Evolutionary conservation across 805 yeast genomes (phyloP).

Genomic region (Sugiyamaella qingdaonensis): DNA sequence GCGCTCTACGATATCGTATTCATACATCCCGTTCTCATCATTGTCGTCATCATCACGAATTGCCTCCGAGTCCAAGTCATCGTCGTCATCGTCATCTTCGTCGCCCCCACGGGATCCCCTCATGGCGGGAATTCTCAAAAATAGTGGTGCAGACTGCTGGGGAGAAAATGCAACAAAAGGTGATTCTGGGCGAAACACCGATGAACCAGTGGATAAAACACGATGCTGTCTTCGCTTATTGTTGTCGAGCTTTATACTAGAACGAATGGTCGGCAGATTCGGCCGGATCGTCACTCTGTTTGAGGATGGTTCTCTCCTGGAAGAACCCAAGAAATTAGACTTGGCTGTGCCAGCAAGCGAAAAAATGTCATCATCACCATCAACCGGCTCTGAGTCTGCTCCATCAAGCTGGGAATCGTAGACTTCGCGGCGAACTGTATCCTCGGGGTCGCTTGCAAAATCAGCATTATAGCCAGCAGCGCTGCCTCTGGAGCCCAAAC

Average conservation of each 20-base stretch:
- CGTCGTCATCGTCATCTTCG: background rate
- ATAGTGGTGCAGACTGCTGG: background rate
- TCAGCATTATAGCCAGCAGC: background rate
- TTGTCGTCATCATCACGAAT: background rate
- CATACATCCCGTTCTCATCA: background rate
- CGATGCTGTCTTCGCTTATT: background rate
- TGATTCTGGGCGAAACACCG: background rate
- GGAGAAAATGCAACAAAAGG: background rate
- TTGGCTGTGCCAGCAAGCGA: background rate
- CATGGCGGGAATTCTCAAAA: background rate
- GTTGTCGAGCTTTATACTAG: background rate
- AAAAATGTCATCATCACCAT: background rate
- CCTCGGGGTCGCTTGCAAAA: constrained; percentile 6
- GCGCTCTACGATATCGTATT: background rate
- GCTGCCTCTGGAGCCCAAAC: constrained; percentile 1
- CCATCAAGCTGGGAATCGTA: background rate
- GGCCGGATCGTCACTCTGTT: background rate
- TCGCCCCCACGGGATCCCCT: background rate
- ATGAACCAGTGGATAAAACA: background rate
- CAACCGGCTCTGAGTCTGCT: constrained; percentile 9
- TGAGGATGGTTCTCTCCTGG: background rate
- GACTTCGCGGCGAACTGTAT: background rate
- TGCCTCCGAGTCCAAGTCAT: background rate
- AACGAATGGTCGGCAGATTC: constrained; percentile 2
- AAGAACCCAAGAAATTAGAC: background rate